These are phyloP conservation scores for Fibroporia radiculosa DNA, from an alignment of 768 basidiomycete genomes.

Conservation along the genomic window DNA sequence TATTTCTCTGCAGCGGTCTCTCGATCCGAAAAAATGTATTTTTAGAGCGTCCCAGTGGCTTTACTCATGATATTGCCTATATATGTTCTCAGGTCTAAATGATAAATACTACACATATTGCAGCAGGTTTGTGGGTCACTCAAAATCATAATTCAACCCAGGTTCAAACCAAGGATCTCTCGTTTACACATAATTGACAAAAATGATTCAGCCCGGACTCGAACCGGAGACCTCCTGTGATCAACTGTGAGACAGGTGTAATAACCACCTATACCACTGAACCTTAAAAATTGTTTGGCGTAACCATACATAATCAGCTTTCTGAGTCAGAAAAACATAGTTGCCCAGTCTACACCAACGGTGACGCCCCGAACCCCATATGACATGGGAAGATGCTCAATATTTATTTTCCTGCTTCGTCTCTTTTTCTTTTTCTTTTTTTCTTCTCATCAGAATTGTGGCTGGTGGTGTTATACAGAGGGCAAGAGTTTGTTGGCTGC, in stretches of 20 bases:
- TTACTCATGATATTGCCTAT: too few species aligned
- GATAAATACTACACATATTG: too few species aligned
- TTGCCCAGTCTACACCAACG: neutral
- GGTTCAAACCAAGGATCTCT: neutral
- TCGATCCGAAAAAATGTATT: too few species aligned
- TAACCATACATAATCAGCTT: neutral
- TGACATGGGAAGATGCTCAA: neutral
- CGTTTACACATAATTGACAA: neutral
- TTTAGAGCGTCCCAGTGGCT: too few species aligned
- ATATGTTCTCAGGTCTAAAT: too few species aligned
- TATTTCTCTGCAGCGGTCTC: too few species aligned
- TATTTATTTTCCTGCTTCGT: neutral
- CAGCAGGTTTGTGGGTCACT: too few species aligned
- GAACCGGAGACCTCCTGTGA: neutral
- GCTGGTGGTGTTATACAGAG: too few species aligned
- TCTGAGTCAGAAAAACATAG: neutral
- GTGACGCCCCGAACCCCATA: neutral
- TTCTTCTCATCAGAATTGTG: too few species aligned
- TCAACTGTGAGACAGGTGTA: neutral
- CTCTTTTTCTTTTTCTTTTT: neutral
- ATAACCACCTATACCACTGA: conserved; percentile 1
- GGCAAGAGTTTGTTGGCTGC: too few species aligned
- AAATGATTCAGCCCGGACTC: neutral
- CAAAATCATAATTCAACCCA: neutral
- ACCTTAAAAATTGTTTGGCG: neutral